Percentiles rank a stretch among this genome's conserved stretches.
These are phyloP conservation scores for Suillus luteus DNA, from an alignment of 768 basidiomycete genomes.

Conservation along the genomic window DNA sequence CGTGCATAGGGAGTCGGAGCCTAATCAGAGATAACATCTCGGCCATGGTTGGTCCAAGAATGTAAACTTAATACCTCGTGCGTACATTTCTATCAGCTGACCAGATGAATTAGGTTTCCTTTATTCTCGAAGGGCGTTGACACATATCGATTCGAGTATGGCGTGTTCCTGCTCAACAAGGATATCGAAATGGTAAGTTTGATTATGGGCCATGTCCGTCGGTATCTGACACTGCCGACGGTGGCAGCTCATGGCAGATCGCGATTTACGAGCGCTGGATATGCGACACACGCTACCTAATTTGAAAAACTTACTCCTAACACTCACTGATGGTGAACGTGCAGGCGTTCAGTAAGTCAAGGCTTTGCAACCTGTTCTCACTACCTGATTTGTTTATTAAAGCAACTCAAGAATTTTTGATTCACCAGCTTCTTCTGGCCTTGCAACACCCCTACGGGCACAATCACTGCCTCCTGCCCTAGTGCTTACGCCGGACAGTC, in stretches of 20 bases:
- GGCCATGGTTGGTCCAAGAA: conserved; percentile 92
- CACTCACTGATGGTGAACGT: conserved; percentile 72
- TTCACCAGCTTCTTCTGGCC: conserved; percentile 24
- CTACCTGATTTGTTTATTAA: conserved; percentile 17
- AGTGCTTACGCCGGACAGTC: conserved; percentile 26
- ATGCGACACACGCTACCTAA: conserved; percentile 96
- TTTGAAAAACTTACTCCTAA: conserved; percentile 89
- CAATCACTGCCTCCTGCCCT: conserved; percentile 18
- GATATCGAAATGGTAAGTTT: conserved; percentile 84
- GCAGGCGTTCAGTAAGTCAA: conserved; percentile 46
- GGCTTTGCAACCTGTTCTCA: conserved; percentile 8
- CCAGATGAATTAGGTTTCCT: conserved; percentile 70
- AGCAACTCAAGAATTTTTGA: conserved; percentile 25
- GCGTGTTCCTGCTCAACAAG: conserved; percentile 95
- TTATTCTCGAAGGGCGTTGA: conserved; percentile 94
- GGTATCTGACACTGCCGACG: conserved; percentile 11
- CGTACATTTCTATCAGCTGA: conserved; percentile 16
- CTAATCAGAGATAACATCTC: conserved; percentile 91
- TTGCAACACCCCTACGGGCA: conserved; percentile 27
- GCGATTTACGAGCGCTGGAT: conserved; percentile 86
- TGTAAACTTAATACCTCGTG: conserved; percentile 54
- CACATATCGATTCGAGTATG: conserved; percentile 96
- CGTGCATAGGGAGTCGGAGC: conserved; percentile 88
- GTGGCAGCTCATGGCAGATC: conserved; percentile 83
- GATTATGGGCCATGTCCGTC: neutral